A percentile compares a stretch with the other conserved stretches of the same genome.
Evolutionary conservation across 2,329 filamentous ascomycete species (phyloP).

Genomic region (Neofusicoccum sp.): DNA sequence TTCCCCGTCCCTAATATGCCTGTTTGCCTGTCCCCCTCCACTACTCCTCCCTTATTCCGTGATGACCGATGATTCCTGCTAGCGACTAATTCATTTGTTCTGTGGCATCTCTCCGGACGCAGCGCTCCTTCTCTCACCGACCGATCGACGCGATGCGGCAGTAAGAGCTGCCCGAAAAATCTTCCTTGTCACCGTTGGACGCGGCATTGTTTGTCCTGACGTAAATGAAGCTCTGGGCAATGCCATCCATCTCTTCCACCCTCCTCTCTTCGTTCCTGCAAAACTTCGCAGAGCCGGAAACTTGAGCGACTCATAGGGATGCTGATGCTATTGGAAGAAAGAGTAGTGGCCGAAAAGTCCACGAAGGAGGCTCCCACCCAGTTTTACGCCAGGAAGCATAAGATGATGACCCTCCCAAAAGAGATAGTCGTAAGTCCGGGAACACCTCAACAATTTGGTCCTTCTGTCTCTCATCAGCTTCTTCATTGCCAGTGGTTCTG

Average conservation of each 20-base stretch:
- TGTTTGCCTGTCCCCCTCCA: background rate
- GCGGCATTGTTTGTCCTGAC: background rate
- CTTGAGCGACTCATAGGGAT: background rate
- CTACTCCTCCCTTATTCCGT: too few relatives aligned
- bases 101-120: background rate
- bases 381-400: conserved; percentile 8
- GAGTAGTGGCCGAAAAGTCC: conserved; percentile 6
- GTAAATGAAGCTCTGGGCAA: background rate
- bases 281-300: background rate
- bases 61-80: background rate
- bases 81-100: background rate
- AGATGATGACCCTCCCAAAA: conserved; percentile 9
- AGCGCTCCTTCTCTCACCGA: background rate
- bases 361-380: conserved; percentile 6
- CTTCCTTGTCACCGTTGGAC: background rate
- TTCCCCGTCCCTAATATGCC: background rate
- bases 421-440: conserved; percentile 5
- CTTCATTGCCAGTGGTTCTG: conserved; percentile 66
- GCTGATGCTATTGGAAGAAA: background rate
- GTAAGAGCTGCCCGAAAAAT: background rate
- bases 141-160: background rate
- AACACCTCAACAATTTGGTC: background rate
- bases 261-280: background rate
- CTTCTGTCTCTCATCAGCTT: background rate
- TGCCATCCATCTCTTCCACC: background rate